A percentile compares a stretch with the other conserved stretches of the same genome.
phyloP scores from a whole-genome alignment of 192 early-diverging fungal species.

The Mortierella antarctica region DNA sequence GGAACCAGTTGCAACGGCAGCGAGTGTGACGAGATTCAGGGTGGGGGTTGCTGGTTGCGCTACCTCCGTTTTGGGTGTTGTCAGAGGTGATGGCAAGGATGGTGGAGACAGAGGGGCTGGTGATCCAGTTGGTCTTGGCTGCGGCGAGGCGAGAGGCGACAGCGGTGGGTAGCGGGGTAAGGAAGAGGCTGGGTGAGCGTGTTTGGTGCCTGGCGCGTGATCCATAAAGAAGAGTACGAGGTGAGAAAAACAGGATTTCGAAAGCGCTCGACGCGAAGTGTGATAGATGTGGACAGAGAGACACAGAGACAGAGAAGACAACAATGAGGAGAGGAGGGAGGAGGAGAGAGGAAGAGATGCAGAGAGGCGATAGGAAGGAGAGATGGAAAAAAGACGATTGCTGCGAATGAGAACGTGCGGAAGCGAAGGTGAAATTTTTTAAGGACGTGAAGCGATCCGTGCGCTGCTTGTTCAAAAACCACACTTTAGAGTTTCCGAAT shows the following conservation, averaged over 20 bases:
- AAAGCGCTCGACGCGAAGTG: background rate
- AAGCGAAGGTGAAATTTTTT: too few species aligned
- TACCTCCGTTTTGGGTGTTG: background rate
- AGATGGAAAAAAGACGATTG: background rate
- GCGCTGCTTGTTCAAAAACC: constrained; percentile 1
- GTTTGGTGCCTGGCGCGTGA: background rate
- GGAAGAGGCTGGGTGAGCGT: background rate
- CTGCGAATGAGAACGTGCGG: too few species aligned
- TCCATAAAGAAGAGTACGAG: background rate
- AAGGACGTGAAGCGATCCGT: constrained; percentile 10
- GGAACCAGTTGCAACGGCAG: background rate
- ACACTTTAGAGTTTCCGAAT: background rate
- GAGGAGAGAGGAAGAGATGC: background rate
- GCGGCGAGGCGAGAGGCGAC: background rate
- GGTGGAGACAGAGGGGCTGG: background rate
- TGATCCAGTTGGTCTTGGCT: background rate
- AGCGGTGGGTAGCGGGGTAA: background rate
- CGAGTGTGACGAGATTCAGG: constrained; percentile 17
- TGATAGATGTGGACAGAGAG: background rate
- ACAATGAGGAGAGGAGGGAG: background rate
- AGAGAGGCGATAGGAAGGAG: background rate
- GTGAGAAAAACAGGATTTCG: background rate
- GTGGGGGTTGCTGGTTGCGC: background rate
- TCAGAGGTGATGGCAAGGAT: background rate
- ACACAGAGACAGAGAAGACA: background rate